Conservation (phyloP, 495 filamentous ascomycete genomes). For the Penicillium longicatenatum region DNA sequence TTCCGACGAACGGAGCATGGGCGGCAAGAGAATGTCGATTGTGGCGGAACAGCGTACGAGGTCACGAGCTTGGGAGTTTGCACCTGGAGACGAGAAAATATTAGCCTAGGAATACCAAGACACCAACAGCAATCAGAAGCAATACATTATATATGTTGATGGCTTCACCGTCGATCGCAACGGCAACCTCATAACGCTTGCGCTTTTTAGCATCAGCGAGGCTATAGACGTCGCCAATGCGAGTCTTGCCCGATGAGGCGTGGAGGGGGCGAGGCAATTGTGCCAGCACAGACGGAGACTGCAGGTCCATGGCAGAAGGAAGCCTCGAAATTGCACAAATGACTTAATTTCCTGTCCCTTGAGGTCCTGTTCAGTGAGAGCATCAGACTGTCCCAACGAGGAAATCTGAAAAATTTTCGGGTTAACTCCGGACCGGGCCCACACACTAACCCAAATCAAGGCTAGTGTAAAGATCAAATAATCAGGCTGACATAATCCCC, state of each 20-base stretch:
- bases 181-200: constrained; percentile 82
- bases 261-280: constrained; percentile 67
- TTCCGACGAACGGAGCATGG: constrained; percentile 73
- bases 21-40: constrained; percentile 74
- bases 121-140: background rate
- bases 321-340: constrained; percentile 12
- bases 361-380: constrained; percentile 20
- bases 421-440: constrained; percentile 33
- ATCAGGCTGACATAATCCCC: constrained; percentile 24
- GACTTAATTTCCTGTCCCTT: constrained; percentile 23
- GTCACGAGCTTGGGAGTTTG: constrained; percentile 78
- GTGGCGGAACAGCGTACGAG: constrained; percentile 82
- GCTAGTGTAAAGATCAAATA: constrained; percentile 14
- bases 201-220: constrained; percentile 73
- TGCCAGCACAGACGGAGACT: constrained; percentile 58
- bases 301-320: constrained; percentile 42
- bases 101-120: background rate
- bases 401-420: constrained; percentile 51
- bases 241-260: constrained; percentile 58
- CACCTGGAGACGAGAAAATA: constrained; percentile 52
- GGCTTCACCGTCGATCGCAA: constrained; percentile 87
- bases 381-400: constrained; percentile 31
- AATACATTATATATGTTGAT: constrained; percentile 91
- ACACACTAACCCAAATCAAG: constrained; percentile 13
- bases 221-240: constrained; percentile 70